Percentiles rank a stretch among this genome's conserved stretches.
phyloP scores from a whole-genome alignment of 139 green algal genomes.

The Chlorella sorokiniana region DNA sequence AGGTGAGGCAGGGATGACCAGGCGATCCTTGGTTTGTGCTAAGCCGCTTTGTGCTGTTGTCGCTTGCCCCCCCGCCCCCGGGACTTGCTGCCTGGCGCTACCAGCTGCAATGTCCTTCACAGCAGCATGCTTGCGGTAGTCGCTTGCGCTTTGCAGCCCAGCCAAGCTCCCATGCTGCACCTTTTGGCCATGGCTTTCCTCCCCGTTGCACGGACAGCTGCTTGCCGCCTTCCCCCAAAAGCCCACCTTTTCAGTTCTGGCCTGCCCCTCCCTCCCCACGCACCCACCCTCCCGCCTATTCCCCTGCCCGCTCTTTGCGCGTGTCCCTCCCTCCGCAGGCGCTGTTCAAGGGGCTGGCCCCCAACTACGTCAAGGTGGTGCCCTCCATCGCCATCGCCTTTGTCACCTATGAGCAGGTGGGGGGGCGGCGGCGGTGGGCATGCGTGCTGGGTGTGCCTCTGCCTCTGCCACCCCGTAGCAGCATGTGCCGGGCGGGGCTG shows the following conservation, averaged over 20 bases:
- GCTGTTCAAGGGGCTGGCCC: constrained; percentile 83
- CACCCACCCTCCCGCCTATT: not conserved
- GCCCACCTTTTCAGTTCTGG: no score
- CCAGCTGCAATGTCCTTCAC: no score
- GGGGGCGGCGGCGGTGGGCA: not conserved
- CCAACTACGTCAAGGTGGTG: constrained; percentile 99
- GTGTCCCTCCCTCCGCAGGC: constrained; percentile 18
- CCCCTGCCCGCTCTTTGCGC: not conserved
- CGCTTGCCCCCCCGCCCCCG: not conserved
- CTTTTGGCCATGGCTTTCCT: no score
- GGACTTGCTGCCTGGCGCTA: no score
- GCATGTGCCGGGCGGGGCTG: no score
- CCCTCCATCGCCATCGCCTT: constrained; percentile 98
- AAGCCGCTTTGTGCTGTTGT: not conserved
- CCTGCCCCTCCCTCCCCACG: not conserved
- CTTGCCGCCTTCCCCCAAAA: no score
- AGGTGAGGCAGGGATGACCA: constrained; percentile 40
- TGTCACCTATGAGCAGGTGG: constrained; percentile 90
- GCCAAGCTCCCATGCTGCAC: no score
- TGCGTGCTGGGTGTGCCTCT: constrained; percentile 1
- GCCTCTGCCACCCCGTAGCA: no score
- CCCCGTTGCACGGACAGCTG: no score
- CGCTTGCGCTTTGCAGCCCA: no score
- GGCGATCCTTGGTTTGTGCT: not conserved
- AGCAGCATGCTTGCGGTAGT: no score